A percentile compares a stretch with the other conserved stretches of the same genome.
phyloP scores from a whole-genome alignment of 1,284 basidiomycete genomes.

The Fomitopsis palustris region DNA sequence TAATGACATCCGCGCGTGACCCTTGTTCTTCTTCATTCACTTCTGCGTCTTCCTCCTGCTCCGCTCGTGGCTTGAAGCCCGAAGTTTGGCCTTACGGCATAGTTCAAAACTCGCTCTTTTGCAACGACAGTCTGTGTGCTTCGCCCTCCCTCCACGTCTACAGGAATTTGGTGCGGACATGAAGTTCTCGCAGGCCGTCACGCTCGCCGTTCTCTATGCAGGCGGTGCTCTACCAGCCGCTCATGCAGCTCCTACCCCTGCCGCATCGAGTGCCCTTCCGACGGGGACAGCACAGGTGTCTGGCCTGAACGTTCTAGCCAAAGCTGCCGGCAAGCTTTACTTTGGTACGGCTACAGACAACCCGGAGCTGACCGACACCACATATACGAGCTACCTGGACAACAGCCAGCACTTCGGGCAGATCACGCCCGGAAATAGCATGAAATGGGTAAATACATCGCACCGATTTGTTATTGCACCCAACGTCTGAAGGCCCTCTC shows the following conservation, averaged over 20 bases:
- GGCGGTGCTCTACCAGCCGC: background rate
- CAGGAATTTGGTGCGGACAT: background rate
- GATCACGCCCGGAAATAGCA: slow-evolving; percentile 50
- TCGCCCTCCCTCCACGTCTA: background rate
- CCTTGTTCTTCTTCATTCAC: background rate
- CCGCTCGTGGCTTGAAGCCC: background rate
- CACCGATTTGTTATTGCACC: too few species aligned
- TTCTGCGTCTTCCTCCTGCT: background rate
- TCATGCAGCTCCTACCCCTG: slow-evolving; percentile 7
- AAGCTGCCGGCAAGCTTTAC: slow-evolving; percentile 49
- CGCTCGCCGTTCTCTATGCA: background rate
- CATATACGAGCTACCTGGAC: slow-evolving; percentile 41
- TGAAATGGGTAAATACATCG: slow-evolving; percentile 56
- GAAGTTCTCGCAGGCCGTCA: background rate
- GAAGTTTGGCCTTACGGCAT: slow-evolving; percentile 1
- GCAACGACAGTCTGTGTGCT: background rate
- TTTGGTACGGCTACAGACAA: slow-evolving; percentile 63
- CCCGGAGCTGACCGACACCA: slow-evolving; percentile 42
- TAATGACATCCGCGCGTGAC: background rate
- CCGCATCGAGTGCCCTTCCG: slow-evolving; percentile 14
- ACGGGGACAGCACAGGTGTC: slow-evolving; percentile 24
- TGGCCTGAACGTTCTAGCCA: slow-evolving; percentile 38
- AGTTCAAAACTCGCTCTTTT: background rate
- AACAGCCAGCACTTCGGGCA: slow-evolving; percentile 45
- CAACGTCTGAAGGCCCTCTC: background rate